phyloP scores from a whole-genome alignment of 257 asterid genomes.

The Fraxinus anomala region DNA sequence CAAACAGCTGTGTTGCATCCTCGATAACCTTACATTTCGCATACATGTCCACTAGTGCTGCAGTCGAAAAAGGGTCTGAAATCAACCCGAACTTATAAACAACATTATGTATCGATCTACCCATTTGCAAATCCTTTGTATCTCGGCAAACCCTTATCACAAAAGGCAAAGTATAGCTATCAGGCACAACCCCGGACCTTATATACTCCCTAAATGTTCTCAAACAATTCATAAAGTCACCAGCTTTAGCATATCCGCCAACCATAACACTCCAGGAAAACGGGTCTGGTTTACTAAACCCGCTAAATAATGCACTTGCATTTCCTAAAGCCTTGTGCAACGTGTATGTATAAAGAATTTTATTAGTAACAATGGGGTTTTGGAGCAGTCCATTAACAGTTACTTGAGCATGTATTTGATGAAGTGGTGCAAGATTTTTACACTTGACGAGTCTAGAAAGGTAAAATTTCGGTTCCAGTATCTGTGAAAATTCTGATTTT shows the following conservation, averaged over 20 bases:
- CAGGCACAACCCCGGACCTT: slow-evolving; percentile 46
- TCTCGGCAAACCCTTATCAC: slow-evolving; percentile 53
- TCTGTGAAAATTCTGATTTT: slow-evolving; percentile 19
- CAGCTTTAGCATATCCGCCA: slow-evolving; percentile 56
- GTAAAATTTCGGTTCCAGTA: slow-evolving; percentile 29
- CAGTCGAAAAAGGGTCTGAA: slow-evolving; percentile 38
- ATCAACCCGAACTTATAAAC: slow-evolving; percentile 46
- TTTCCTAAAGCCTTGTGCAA: slow-evolving; percentile 31
- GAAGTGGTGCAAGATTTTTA: slow-evolving; percentile 29
- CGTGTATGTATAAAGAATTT: slow-evolving; percentile 42
- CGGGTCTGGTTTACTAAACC: slow-evolving; percentile 37
- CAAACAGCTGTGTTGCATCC: slow-evolving; percentile 46
- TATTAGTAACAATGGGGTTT: slow-evolving; percentile 39
- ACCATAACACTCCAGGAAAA: slow-evolving; percentile 65
- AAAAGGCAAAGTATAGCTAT: slow-evolving; percentile 53
- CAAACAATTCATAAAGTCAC: slow-evolving; percentile 41
- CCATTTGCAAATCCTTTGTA: slow-evolving; percentile 39
- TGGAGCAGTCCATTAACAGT: slow-evolving; percentile 37
- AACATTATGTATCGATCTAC: slow-evolving; percentile 43
- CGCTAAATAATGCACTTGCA: slow-evolving; percentile 44
- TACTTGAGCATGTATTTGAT: slow-evolving; percentile 41
- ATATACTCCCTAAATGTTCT: slow-evolving; percentile 49
- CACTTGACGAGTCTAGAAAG: slow-evolving; percentile 31
- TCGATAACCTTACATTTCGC: slow-evolving; percentile 45
- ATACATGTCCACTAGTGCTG: slow-evolving; percentile 59